A percentile compares a stretch with the other conserved stretches of the same genome.
Conservation (phyloP, 768 basidiomycete genomes). For the Mycena filopes region DNA sequence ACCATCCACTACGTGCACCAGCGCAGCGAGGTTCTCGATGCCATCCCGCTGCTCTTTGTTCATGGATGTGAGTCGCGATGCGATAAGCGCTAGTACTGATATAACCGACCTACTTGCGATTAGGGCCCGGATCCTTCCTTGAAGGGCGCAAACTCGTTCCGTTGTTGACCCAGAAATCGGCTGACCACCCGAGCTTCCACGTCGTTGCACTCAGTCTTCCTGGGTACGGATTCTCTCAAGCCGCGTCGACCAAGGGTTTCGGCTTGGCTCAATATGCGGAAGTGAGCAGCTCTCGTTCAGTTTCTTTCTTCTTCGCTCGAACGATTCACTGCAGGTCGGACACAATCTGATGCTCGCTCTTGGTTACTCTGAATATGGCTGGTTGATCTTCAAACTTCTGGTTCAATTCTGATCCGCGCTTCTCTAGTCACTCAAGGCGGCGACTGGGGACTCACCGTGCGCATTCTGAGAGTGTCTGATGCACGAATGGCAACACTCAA, state of each 20-base stretch:
- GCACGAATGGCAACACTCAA: no score
- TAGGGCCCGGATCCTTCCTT: constrained; percentile 70
- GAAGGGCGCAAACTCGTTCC: constrained; percentile 71
- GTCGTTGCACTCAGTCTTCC: constrained; percentile 59
- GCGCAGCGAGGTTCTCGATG: constrained; percentile 2
- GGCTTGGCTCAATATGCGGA: constrained; percentile 60
- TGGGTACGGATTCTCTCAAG: constrained; percentile 58
- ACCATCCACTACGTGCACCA: constrained; percentile 22
- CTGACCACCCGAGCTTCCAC: constrained; percentile 54
- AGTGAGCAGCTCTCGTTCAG: constrained; percentile 39
- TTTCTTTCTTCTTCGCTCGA: not conserved
- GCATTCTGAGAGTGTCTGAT: no score
- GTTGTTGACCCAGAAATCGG: constrained; percentile 44
- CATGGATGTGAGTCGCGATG: constrained; percentile 18
- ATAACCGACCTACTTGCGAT: no score
- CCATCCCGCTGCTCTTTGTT: constrained; percentile 23
- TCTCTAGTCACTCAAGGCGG: constrained; percentile 51
- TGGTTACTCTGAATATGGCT: constrained; percentile 62
- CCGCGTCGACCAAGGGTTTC: constrained; percentile 45
- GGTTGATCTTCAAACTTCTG: constrained; percentile 19
- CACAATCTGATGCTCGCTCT: constrained; percentile 61
- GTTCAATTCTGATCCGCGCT: no score
- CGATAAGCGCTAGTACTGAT: no score
- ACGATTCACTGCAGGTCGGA: constrained; percentile 44
- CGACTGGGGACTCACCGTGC: constrained; percentile 56